Conservation (phyloP, 495 filamentous ascomycete genomes). For the Talaromyces wortmannii region DNA sequence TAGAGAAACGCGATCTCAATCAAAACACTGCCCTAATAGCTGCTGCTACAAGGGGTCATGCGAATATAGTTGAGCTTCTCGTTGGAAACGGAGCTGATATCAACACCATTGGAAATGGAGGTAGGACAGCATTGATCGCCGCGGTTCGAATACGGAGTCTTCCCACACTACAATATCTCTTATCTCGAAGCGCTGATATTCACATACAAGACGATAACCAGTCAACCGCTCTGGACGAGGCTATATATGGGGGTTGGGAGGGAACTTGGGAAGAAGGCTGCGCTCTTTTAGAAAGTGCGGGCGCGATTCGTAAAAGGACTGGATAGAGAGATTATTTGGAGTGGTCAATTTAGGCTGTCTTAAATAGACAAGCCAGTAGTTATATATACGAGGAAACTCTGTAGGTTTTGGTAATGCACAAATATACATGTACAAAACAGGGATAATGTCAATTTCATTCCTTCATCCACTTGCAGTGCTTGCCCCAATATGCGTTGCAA, state of each 20-base stretch:
- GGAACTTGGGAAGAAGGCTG: slow-evolving; percentile 1
- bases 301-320: not conserved
- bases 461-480: slow-evolving; percentile 19
- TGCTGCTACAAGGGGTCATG: slow-evolving; percentile 6
- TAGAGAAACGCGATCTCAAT: slow-evolving; percentile 1
- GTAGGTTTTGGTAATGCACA: no score
- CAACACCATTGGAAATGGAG: not conserved
- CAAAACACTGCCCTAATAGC: slow-evolving; percentile 17
- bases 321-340: no score
- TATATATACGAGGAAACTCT: no score
- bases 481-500: slow-evolving; percentile 34
- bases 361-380: no score
- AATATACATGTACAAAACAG: no score
- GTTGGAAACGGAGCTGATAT: slow-evolving; percentile 7
- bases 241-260: not conserved
- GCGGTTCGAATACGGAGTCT: not conserved
- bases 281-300: not conserved
- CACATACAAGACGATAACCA: not conserved
- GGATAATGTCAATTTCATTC: not conserved
- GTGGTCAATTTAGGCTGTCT: no score
- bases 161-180: not conserved
- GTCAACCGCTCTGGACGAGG: not conserved
- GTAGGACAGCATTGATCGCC: slow-evolving; percentile 8
- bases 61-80: slow-evolving; percentile 2
- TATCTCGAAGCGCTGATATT: slow-evolving; percentile 5